Evolutionary conservation across 345 rosid genomes (phyloP), one percentile per base, ranked within the genome.

Genomic region (Adansonia digitata): DNA sequence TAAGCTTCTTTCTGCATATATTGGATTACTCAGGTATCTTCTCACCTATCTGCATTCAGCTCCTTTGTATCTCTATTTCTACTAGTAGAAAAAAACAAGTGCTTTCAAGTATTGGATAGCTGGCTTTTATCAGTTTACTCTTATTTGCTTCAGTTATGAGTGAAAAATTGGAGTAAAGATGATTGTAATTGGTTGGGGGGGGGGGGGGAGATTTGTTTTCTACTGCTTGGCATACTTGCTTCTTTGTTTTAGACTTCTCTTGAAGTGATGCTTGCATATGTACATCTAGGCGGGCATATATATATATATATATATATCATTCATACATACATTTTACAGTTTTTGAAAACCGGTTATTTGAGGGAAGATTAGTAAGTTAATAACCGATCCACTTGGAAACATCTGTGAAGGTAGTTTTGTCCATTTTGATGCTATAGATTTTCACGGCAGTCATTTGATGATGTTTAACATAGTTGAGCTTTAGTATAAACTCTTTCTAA

Each of bases 1-100:
- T 95, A 79, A 82, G 97, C 83, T 95, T 95, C 85, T 95, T 95
- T 86, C 87, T 95, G 79, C 97, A 95, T 86, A 88, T 93, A 80
- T 75, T 95, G 89, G 99, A 95, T 77, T 95, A 93, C 72, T 83
- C 98, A 14, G 98, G 99, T 93, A 78, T 77, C 83, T 71, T 70
- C 79, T 69, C 65, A 29, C 45, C 55, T 35, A 7, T 26, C 51
- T 52, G 53, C 71, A 26, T 39, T 59, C 42, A 37, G 65, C 68
- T 60, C 62, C 15, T 26, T 37, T 48, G 11, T 22, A 1, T 49
- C 13, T 52, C 45, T 60, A 27, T 51, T 26, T 71, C 18, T 57
- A 29, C 27, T 18, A 1, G 6, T 42, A 15, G n/a, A 22, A 34
- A 61, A n/a, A 49, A 45, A 56, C 0, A 31, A 49, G 49, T 9